Conservation (phyloP, 2,329 filamentous ascomycete species). For the Neofusicoccum cordaticola region DNA sequence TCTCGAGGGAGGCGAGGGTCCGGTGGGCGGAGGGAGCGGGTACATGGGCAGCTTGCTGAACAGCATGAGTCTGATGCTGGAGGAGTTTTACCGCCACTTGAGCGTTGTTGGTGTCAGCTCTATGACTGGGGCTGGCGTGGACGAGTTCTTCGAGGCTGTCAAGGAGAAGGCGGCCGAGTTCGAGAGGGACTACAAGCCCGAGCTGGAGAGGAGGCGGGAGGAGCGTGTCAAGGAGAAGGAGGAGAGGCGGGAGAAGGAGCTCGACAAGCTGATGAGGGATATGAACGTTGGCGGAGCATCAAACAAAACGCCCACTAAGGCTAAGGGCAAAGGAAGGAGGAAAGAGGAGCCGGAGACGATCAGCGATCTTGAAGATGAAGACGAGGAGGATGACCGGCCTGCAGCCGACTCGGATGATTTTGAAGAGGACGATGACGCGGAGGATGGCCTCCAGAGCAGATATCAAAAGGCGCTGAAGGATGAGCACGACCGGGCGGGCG, state of each 20-base stretch:
- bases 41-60: conserved; percentile 97
- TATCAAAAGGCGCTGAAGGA: conserved; percentile 74
- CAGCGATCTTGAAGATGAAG: conserved; percentile 48
- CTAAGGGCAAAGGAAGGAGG: conserved; percentile 30
- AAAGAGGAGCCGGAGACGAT: conserved; percentile 50
- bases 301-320: conserved; percentile 25
- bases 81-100: conserved; percentile 94
- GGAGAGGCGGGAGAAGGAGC: conserved; percentile 70
- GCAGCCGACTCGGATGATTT: conserved; percentile 54
- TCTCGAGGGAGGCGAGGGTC: conserved; percentile 53
- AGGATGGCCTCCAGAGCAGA: conserved; percentile 66
- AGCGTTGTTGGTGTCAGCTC: conserved; percentile 91
- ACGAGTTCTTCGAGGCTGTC: conserved; percentile 91
- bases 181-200: conserved; percentile 83
- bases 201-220: conserved; percentile 74
- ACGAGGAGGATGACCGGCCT: conserved; percentile 49
- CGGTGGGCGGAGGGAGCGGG: conserved; percentile 69
- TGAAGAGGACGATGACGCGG: conserved; percentile 55
- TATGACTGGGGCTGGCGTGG: conserved; percentile 86
- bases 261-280: conserved; percentile 91
- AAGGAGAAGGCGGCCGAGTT: conserved; percentile 86
- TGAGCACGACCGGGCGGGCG: conserved; percentile 35
- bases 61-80: conserved; percentile 95
- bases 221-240: conserved; percentile 75
- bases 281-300: conserved; percentile 61